Conservation (phyloP, 1,284 basidiomycete genomes). For the Pisolithus thermaeus region DNA sequence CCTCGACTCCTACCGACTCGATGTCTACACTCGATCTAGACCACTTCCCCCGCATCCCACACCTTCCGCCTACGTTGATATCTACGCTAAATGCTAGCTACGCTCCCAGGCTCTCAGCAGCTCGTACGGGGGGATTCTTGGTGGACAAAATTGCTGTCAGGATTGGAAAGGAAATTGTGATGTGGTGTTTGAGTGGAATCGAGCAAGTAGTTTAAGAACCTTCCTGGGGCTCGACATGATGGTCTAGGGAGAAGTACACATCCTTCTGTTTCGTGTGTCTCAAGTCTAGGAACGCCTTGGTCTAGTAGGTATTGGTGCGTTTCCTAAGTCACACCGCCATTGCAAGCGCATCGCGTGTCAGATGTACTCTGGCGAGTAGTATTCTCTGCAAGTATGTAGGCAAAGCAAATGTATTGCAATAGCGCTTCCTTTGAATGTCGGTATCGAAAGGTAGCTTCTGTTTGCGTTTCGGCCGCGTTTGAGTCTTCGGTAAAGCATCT, state of each 20-base stretch:
- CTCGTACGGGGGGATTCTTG: slow-evolving; percentile 44
- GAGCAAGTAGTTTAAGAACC: slow-evolving; percentile 9
- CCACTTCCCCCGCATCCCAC: slow-evolving; percentile 39
- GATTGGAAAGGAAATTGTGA: slow-evolving; percentile 58
- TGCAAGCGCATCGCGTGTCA: too few species aligned
- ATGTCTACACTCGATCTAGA: background rate
- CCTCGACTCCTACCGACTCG: background rate
- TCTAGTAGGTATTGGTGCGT: too few species aligned
- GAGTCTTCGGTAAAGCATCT: background rate
- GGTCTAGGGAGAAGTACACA: too few species aligned
- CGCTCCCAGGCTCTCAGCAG: slow-evolving; percentile 35
- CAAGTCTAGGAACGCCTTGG: too few species aligned
- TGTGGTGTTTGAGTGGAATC: slow-evolving; percentile 37
- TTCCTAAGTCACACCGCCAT: too few species aligned
- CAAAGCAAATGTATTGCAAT: background rate
- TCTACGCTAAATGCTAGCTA: slow-evolving; percentile 44
- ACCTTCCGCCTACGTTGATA: slow-evolving; percentile 46
- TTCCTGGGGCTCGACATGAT: too few species aligned
- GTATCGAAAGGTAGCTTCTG: too few species aligned
- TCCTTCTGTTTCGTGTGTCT: too few species aligned
- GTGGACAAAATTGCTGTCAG: slow-evolving; percentile 50
- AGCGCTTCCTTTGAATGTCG: too few species aligned
- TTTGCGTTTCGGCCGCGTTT: background rate
- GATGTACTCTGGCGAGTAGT: too few species aligned
- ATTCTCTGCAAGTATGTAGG: too few species aligned